Evolutionary conservation across 495 filamentous ascomycete species (phyloP), one percentile per base, ranked within the genome.

Genomic region (Choiromyces venosus): DNA sequence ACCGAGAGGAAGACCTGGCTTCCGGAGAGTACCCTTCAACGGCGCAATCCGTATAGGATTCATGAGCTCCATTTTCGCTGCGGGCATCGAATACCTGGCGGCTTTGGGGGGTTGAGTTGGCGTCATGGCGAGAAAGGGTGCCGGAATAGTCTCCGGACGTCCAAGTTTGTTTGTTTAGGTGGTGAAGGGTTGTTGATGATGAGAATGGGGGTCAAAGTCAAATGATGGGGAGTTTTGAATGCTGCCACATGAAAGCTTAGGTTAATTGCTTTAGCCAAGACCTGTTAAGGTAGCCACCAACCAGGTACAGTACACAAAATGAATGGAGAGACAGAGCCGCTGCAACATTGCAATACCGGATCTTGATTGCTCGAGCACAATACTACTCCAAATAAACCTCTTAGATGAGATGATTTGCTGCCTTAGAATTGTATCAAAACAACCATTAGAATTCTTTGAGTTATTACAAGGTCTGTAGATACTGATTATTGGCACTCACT

Each of bases 31-130:
- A 7, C 52, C 52, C 12, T 33, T 61, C 52, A 61, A 61, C 12
- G 25, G 52, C 25, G 4, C 52, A 14, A 61, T 33, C 12, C 52
- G 52, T 14, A 33, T 33, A 16, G 52, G 52, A 61, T 61, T 61
- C 52, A 61, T 37, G 38, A 73, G 70, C 7, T 77, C 74, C 74
- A 77, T 77, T 46, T 73, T 77, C 64, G 75, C 75, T n/a, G 75
- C 70, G 37, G 75, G 75, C 69, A 77, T 70, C 66, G 74, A 72
- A 36, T 75, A 56, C 37, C 75, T 73, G 19, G 69, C 74, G 7
- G 68, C 56, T 29, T 64, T 77, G 1, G 75, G 52, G 71, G 75
- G 65, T 69, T 76, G 75, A 36, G 75, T 69, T 44, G 69, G 75
- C 33, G 74, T 69, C 36, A 77, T 69, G 18, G 69, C 56, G 10